Evolutionary conservation across 2,329 filamentous ascomycete species (phyloP).

Genomic region (Diaporthe capsici): DNA sequence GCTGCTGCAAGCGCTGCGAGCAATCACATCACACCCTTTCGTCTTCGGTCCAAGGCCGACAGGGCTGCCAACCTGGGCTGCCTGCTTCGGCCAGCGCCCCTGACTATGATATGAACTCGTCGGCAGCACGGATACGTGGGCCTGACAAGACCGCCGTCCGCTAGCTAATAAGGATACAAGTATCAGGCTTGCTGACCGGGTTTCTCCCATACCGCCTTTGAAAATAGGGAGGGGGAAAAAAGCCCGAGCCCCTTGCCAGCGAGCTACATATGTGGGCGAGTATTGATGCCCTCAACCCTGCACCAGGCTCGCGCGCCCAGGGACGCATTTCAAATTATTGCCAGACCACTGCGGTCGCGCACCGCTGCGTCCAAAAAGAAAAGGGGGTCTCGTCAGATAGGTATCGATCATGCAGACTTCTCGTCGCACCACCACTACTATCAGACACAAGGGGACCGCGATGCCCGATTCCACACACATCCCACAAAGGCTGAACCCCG

Average conservation of each 20-base stretch:
- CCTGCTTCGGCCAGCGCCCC: conserved; percentile 23
- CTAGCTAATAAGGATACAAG: conserved; percentile 9
- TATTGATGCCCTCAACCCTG: conserved; percentile 32
- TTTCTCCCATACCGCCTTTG: conserved; percentile 18
- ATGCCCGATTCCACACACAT: conserved; percentile 22
- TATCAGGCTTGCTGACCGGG: conserved; percentile 29
- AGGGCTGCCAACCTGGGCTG: conserved; percentile 4
- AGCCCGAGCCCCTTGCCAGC: conserved; percentile 21
- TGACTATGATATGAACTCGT: conserved; percentile 7
- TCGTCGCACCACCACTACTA: conserved; percentile 28
- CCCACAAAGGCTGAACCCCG: conserved; percentile 31
- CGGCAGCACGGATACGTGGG: conserved; percentile 23
- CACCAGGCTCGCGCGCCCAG: conserved; percentile 22
- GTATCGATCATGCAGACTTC: conserved; percentile 29
- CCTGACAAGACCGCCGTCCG: conserved; percentile 16
- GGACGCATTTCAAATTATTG: conserved; percentile 34
- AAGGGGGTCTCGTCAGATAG: conserved; percentile 29
- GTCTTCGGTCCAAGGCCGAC: conserved; percentile 24
- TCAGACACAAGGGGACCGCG: conserved; percentile 27
- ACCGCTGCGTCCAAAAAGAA: conserved; percentile 26
- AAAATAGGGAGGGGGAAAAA: neutral
- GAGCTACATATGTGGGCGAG: conserved; percentile 18
- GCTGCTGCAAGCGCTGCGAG: conserved; percentile 30
- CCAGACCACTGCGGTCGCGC: conserved; percentile 23
- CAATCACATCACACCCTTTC: conserved; percentile 30